Evolutionary conservation across 116 monocot genomes (phyloP).

Genomic region (Iris pallida): DNA sequence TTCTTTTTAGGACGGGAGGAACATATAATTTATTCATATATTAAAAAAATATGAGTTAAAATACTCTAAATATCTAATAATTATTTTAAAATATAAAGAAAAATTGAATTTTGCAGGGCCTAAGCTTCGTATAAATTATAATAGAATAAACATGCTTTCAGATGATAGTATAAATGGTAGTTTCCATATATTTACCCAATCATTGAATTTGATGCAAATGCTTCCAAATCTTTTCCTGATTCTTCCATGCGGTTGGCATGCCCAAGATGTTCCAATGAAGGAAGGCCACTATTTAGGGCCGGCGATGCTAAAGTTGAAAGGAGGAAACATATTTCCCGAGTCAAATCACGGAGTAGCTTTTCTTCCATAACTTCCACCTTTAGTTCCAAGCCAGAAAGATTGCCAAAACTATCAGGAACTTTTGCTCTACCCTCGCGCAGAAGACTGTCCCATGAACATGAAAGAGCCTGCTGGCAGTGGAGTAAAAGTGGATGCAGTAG

Average conservation of each 20-base stretch:
- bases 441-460: slow-evolving; percentile 79
- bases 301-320: slow-evolving; percentile 71
- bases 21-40: no score
- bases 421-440: slow-evolving; percentile 74
- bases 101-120: no score
- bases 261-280: slow-evolving; percentile 79
- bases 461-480: slow-evolving; percentile 82
- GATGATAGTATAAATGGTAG: no score
- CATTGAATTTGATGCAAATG: slow-evolving; percentile 60
- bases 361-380: slow-evolving; percentile 99
- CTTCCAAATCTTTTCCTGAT: slow-evolving; percentile 48
- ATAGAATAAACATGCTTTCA: no score
- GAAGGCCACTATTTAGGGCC: slow-evolving; percentile 58
- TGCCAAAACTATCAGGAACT: slow-evolving; percentile 78
- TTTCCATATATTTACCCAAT: slow-evolving; percentile 41
- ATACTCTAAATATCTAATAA: no score
- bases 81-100: no score
- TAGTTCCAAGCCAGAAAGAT: slow-evolving; percentile 75
- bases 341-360: slow-evolving; percentile 78
- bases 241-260: slow-evolving; percentile 42
- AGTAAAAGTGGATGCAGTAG: slow-evolving; percentile 72
- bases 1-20: no score
- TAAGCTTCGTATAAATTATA: no score
- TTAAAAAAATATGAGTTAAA: no score
- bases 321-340: slow-evolving; percentile 75